Evolutionary conservation across 495 filamentous ascomycete genomes (phyloP), one percentile per base, ranked within the genome.

Genomic region (Rhizodiscina lignyota): DNA sequence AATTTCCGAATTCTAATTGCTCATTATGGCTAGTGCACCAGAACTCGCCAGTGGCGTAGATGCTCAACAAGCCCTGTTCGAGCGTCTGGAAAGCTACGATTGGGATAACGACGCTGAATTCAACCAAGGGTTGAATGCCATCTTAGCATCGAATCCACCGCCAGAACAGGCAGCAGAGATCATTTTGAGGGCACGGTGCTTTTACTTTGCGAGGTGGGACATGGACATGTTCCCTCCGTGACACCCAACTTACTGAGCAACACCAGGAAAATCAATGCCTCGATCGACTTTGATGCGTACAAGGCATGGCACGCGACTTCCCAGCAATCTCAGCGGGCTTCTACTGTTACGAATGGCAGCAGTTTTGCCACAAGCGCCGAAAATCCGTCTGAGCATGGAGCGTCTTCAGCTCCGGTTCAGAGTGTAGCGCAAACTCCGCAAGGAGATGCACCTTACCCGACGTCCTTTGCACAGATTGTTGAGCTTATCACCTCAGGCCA

Each of bases 381-480:
- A 17, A 17, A 33, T 33, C 30, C 24, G 8, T 27, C 13, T 8
- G 8, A 8, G 13, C 24, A 27, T 8, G 13, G 8, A 8, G 8
- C 24, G 24, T 8, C 24, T 27, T 8, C 8, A 27, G 8, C n/a
- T n/a, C n/a, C n/a, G n/a, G n/a, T n/a, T n/a, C n/a, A n/a, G n/a
- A n/a, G n/a, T n/a, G n/a, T n/a, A n/a, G n/a, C n/a, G n/a, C n/a
- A n/a, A n/a, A 27, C 24, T 27, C 24, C 24, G 6, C 8, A 6
- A 8, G 24, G 24, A 27, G 41, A 48, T 11, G 42, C 56, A 20
- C 70, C 77, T 2, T 94, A 94, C 51, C 89, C 89, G 3, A 74
- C 73, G 18, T 79, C 77, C 2, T 96, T 97, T 49, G 74, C 80
- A 19, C 75, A 87, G 39, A 85, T 97, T 34, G 75, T 94, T 23